Conservation (phyloP, 208 protist genomes). For the Acanthamoeba sp. region DNA sequence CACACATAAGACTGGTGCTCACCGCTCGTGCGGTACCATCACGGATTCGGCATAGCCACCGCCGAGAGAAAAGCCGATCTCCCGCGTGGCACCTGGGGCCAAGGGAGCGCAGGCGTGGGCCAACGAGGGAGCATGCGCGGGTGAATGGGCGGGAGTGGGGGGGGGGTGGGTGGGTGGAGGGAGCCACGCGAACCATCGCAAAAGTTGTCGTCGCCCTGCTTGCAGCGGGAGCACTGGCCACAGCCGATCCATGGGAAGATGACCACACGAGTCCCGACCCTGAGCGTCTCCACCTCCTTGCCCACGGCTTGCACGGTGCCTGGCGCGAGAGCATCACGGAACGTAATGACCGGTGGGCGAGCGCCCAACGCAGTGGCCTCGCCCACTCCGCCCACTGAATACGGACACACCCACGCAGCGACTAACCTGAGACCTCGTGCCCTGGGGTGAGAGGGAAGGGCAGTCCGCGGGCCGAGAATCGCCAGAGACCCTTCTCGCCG, state of each 20-base stretch:
- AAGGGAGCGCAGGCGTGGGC: not conserved
- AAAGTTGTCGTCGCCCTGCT: constrained; percentile 42
- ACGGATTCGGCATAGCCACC: constrained; percentile 61
- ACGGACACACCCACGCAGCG: not conserved
- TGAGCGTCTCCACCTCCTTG: not conserved
- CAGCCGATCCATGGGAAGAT: constrained; percentile 65
- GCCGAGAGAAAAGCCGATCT: constrained; percentile 26
- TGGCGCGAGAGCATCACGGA: not conserved
- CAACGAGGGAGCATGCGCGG: not conserved
- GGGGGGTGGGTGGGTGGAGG: no score
- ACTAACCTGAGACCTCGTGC: constrained; percentile 31
- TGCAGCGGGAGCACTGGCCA: constrained; percentile 36
- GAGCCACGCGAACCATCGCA: constrained; percentile 7
- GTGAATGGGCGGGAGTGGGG: not conserved
- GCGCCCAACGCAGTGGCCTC: not conserved
- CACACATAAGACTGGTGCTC: not conserved
- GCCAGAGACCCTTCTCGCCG: constrained; percentile 18
- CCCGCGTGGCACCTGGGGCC: not conserved
- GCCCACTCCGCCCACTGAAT: no score
- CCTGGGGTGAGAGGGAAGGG: constrained; percentile 36
- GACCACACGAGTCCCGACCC: not conserved
- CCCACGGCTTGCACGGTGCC: constrained; percentile 32
- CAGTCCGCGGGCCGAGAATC: constrained; percentile 5
- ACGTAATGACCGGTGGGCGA: no score
- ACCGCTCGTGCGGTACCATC: constrained; percentile 44